Evolutionary conservation across 2,329 filamentous ascomycete species (phyloP), one percentile per base, ranked within the genome.

Genomic region (Cytospora chrysosperma): DNA sequence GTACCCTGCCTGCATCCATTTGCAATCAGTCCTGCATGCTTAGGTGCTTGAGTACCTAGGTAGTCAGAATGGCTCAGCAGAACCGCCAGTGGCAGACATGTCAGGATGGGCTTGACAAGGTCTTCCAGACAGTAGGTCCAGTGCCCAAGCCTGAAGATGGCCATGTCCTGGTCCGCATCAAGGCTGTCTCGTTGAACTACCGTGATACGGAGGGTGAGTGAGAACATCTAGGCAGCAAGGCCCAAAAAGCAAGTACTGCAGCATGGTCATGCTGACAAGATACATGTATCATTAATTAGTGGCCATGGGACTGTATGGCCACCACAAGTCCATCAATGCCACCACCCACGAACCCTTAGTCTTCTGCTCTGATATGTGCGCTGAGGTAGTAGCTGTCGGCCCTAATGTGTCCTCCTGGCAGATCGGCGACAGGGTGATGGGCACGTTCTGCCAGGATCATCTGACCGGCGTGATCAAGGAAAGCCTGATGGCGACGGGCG

Each of bases 361-460:
- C 1, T 87, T 88, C 1, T 88, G 85, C 73, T 89, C 87, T 26
- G 89, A 92, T 74, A 89, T 89, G 81, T 89, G 87, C 74, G 89
- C 88, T 52, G 79, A 80, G 10, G 77, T 91, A 53, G 76, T 84
- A 2, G 73, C 79, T 17, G 69, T 82, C 32, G 83, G 84, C 37
- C 75, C 78, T 12, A 71, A 74, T 3, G 75, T 76, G 7, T 53
- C 66, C 6, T 68, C 70, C 37, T 85, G 84, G 77, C 78, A 79
- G 60, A 74, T 77, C 19, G 88, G 88, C 63, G 84, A 89, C 63
- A 84, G 87, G n/a, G 88, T 92, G 47, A 79, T 89, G 61, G 83
- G 83, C 24, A 89, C 84, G 58, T 91, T 90, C 74, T 82, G 82
- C 68, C 81, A 84, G 72, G 75, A 74, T 9, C 82, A 85, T 69